These are phyloP conservation scores for Beta vulgaris DNA, from an alignment of 148 eudicot species.

Conservation along the genomic window DNA sequence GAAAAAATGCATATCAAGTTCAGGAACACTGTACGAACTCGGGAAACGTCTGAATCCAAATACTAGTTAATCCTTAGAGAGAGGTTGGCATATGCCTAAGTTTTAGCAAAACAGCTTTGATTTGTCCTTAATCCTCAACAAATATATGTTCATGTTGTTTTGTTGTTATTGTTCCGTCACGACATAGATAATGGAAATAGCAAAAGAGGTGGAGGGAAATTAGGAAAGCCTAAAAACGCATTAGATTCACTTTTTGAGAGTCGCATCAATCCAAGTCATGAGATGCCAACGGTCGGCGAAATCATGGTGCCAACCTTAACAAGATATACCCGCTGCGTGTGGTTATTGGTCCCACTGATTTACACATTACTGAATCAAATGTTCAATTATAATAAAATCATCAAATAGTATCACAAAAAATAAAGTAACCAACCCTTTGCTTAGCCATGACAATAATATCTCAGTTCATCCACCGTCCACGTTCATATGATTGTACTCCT, in stretches of 20 bases:
- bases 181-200: not conserved
- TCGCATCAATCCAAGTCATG: conserved; percentile 38
- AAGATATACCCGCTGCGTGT: conserved; percentile 28
- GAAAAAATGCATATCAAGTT: too few relatives aligned
- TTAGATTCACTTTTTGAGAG: conserved; percentile 16
- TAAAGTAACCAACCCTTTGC: conserved; percentile 12
- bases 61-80: too few relatives aligned
- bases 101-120: too few relatives aligned
- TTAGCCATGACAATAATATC: conserved; percentile 26
- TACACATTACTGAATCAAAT: not conserved
- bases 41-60: too few relatives aligned
- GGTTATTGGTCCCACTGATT: conserved; percentile 6
- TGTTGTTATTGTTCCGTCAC: conserved; percentile 16
- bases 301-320: conserved; percentile 36
- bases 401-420: too few relatives aligned
- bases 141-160: conserved; percentile 7
- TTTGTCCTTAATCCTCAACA: not conserved
- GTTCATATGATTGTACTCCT: not conserved
- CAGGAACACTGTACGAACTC: too few relatives aligned
- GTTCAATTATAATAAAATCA: not conserved
- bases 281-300: conserved; percentile 42
- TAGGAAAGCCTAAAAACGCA: conserved; percentile 11
- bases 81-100: not conserved
- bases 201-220: not conserved
- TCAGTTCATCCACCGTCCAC: not conserved